A percentile compares a stretch with the other conserved stretches of the same genome.
phyloP scores from a whole-genome alignment of 2,329 filamentous ascomycete genomes.

The Mycosphaerella arachidis region DNA sequence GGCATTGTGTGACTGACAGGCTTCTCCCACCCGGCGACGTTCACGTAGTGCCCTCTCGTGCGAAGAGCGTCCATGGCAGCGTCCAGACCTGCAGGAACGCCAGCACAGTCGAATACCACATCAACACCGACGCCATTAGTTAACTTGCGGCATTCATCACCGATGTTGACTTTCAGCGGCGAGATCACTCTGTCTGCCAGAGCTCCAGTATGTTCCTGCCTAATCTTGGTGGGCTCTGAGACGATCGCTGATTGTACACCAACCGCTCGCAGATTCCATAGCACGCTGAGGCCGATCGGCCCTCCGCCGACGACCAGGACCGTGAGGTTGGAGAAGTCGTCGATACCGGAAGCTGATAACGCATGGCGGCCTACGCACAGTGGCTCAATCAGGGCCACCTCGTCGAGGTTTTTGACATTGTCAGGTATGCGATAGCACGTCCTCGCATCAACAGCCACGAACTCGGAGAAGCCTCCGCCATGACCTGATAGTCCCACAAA shows the following conservation, averaged over 20 bases:
- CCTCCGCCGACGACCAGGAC: constrained; percentile 20
- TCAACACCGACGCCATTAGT: constrained; percentile 17
- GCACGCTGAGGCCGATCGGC: constrained; percentile 17
- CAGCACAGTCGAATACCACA: constrained; percentile 21
- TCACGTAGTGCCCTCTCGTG: constrained; percentile 16
- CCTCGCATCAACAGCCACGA: constrained; percentile 10
- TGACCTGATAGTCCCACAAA: constrained; percentile 15
- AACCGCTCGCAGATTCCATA: constrained; percentile 14
- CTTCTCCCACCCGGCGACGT: constrained; percentile 20
- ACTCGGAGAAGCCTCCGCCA: constrained; percentile 18
- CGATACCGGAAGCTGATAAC: constrained; percentile 9
- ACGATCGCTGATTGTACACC: constrained; percentile 11
- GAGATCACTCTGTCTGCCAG: constrained; percentile 14
- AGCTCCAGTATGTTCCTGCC: constrained; percentile 10
- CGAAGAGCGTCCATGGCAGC: constrained; percentile 18
- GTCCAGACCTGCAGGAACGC: constrained; percentile 10
- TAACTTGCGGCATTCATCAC: constrained; percentile 14
- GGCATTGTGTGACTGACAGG: background rate
- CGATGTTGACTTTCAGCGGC: constrained; percentile 13
- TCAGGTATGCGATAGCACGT: constrained; percentile 17
- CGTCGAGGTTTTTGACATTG: constrained; percentile 8
- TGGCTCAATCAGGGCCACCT: constrained; percentile 21
- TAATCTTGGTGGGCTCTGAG: constrained; percentile 15
- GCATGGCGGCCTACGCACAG: constrained; percentile 19
- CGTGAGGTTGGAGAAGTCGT: constrained; percentile 5